Base-by-base conservation (phyloP, 495 filamentous ascomycete genomes). In the Monascus purpureus region DNA sequence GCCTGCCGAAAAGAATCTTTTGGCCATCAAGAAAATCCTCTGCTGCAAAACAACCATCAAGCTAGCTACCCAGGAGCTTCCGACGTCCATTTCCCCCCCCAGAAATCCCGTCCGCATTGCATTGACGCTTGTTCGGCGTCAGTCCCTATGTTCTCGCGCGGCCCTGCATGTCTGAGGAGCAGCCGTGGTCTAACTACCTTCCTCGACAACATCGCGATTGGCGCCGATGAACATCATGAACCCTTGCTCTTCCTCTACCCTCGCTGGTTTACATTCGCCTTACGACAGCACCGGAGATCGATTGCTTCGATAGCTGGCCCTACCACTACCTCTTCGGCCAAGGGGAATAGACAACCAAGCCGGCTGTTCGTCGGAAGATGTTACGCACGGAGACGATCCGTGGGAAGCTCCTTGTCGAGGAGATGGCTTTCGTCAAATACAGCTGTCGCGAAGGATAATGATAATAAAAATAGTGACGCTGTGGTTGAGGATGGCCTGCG, bases 191-290 rank as follows among this genome's bases (percentile, higher is more conserved):
- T 61, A 31, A 48, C 55, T 39, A 43, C 50, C 43, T 39, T 52
- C 49, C 46, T 57, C 35, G 55, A 63, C 45, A 50, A 42, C 29
- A 43, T 49, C 43, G 45, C 49, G 38, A 44, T 50, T 45, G 46
- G 47, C 37, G 31, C 52, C 37, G 49, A 53, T 34, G 57, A 64
- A 47, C 52, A 56, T 33, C 50, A 53, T 34, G 57, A 64, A 48
- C 52, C 58, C 32, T 49, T 66, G 14, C 51, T 61, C 14, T 66
- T 66, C 35, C 59, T 66, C 22, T 66, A 66, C 33, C 61, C 61
- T 34, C 53, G 47, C 39, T 63, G 55, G 59, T 53, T 47, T 36
- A 47, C 53, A 11, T 43, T 50, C 28, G 32, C 39, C 12, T 20
- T 50, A 8, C 46, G 37, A n/a, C 42, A 46, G 8, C 46, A 42